Evolutionary conservation across 169 alveolate genomes (phyloP), one percentile per base, ranked within the genome.

Genomic region (Plasmodium gonderi): DNA sequence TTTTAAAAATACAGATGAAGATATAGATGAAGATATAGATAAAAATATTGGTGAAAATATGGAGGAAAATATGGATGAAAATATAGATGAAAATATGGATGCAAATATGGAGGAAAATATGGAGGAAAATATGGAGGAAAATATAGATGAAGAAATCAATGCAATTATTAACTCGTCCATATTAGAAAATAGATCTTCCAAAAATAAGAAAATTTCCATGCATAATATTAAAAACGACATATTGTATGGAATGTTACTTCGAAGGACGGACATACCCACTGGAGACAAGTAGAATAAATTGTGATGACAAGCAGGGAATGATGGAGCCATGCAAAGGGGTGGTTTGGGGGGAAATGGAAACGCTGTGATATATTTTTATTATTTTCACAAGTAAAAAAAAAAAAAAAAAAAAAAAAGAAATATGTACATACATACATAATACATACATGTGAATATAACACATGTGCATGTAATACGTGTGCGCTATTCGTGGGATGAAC

Each of bases 71-170:
- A 45, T 3, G 14, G 42, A 29, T 75, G 20, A 0, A 11, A 75
- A n/a, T n/a, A 17, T 2, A 38, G 40, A 75, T 0, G 4, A 23
- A 42, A 20, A 75, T 17, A 45, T 3, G 14, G 42, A 29, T 75
- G 20, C 0, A 11, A 75, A n/a, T n/a, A 17, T 2, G 14, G 40
- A 75, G 0, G 4, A 23, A 42, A 20, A 75, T 17, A 45, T 3
- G 14, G 42, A 29, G 36, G 20, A 0, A 11, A 75, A n/a, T n/a
- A 17, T 2, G 14, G 40, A 75, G 0, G 4, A 23, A 42, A 20
- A 44, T 2, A n/a, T 72, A 20, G 79, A 72, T 44, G 44, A 85
- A 76, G 92, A 85, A 85, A 85, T 85, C 67, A 51, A 85, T n/a
- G 80, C 44, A 36, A 85, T 85, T 8, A 85, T 85, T 74, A 54